Percentiles rank a stretch among this genome's conserved stretches.
These are phyloP conservation scores for Diaporthe sp. DNA, from an alignment of 2,329 filamentous ascomycete genomes.

Conservation along the genomic window DNA sequence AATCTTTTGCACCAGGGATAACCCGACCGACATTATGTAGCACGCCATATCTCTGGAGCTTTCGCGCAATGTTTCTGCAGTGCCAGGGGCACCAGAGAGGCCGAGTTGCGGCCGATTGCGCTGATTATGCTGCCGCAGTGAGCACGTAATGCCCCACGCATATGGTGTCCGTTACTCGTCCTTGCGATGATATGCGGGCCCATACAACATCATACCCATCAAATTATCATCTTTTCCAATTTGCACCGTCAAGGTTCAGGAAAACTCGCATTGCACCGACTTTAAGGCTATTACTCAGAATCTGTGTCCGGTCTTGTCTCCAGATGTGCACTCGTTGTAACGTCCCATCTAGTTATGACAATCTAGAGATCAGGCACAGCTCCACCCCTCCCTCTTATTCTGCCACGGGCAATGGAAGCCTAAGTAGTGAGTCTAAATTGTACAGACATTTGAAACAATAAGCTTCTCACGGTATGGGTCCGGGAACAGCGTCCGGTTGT, in stretches of 20 bases:
- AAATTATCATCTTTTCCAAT: too few relatives aligned
- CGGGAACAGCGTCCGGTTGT: too few relatives aligned
- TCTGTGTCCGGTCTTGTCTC: not conserved
- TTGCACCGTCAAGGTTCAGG: not conserved
- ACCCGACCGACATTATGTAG: not conserved
- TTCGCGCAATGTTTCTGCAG: not conserved
- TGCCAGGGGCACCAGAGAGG: not conserved
- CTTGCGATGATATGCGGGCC: not conserved
- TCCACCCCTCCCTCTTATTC: too few relatives aligned
- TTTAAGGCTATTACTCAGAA: too few relatives aligned
- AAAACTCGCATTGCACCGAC: not conserved
- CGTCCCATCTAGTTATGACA: not conserved
- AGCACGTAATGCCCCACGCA: conserved; percentile 30
- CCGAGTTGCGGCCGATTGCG: conserved; percentile 12
- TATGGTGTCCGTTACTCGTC: conserved; percentile 6
- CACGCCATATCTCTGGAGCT: not conserved
- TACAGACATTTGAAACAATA: too few relatives aligned
- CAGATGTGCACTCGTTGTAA: not conserved
- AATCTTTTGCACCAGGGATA: not conserved
- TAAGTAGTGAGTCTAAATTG: too few relatives aligned
- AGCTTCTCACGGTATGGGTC: too few relatives aligned
- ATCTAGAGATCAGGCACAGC: not conserved
- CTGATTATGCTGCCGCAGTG: not conserved
- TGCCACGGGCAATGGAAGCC: too few relatives aligned
- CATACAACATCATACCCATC: not conserved